Conservation (phyloP, 352 stramenopile species). For the Thraustochytrium striatum region DNA sequence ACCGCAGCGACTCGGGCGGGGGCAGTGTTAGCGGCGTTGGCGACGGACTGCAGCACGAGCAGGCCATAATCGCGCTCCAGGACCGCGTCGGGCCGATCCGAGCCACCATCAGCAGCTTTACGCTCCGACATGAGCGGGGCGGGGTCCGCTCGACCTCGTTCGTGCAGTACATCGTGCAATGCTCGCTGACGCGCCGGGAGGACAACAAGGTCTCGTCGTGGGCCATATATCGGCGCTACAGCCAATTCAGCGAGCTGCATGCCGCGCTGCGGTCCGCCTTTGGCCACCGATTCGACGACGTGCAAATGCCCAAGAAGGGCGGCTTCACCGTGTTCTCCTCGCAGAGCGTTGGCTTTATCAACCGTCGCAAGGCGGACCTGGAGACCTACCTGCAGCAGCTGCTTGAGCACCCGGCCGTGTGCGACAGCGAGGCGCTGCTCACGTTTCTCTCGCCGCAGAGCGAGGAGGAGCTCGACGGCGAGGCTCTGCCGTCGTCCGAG, state of each 20-base stretch:
- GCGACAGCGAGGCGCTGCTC: slow-evolving; percentile 67
- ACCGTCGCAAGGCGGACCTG: slow-evolving; percentile 64
- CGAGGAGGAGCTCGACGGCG: slow-evolving; percentile 70
- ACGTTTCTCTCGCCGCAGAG: slow-evolving; percentile 68
- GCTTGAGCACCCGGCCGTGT: slow-evolving; percentile 65
- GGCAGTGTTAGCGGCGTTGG: background rate
- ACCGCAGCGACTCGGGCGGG: too few relatives aligned
- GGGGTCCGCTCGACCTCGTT: background rate
- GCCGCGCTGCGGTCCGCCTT: background rate
- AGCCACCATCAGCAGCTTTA: slow-evolving; percentile 19
- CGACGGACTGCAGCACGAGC: background rate
- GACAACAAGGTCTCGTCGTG: background rate
- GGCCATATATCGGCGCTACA: slow-evolving; percentile 6
- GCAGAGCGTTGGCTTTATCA: slow-evolving; percentile 50
- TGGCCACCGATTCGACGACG: slow-evolving; percentile 38
- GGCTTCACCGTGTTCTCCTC: slow-evolving; percentile 4
- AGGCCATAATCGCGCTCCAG: slow-evolving; percentile 30
- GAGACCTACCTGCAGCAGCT: slow-evolving; percentile 70
- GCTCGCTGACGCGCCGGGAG: slow-evolving; percentile 5
- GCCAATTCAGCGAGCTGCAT: slow-evolving; percentile 26
- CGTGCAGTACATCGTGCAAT: slow-evolving; percentile 20
- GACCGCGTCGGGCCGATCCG: slow-evolving; percentile 32
- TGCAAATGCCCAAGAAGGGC: slow-evolving; percentile 9
- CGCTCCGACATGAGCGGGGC: background rate
- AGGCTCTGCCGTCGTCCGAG: background rate